Evolutionary conservation across 768 basidiomycete genomes (phyloP).

Genomic region (Melanogaster broomeanus): DNA sequence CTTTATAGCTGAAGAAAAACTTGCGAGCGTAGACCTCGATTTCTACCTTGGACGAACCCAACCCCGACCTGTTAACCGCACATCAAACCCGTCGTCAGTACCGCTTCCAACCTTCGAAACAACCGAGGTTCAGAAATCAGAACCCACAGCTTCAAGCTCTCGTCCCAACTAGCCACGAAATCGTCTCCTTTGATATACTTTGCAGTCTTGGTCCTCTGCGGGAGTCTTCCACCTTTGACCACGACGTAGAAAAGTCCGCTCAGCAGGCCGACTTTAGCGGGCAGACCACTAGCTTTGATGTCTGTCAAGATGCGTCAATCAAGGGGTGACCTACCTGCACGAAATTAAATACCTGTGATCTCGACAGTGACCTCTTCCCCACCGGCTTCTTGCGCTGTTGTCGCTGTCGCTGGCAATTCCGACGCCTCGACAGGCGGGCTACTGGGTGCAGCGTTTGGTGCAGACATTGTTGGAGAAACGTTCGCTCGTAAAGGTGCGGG

Average conservation of each 20-base stretch:
- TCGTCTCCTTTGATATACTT: constrained; percentile 28
- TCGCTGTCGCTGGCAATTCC: not conserved
- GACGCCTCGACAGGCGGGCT: not conserved
- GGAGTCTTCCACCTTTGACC: constrained; percentile 28
- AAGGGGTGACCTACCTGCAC: not conserved
- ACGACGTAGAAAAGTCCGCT: constrained; percentile 28
- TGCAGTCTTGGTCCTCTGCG: constrained; percentile 27
- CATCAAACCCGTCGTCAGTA: not conserved
- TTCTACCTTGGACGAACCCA: constrained; percentile 34
- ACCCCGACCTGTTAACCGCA: constrained; percentile 20
- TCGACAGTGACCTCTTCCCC: constrained; percentile 24
- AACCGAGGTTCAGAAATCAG: not conserved
- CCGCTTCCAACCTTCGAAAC: not conserved
- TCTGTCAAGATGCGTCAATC: constrained; percentile 10
- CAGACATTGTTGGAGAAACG: constrained; percentile 11
- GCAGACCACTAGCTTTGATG: constrained; percentile 36
- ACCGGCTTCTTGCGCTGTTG: constrained; percentile 2
- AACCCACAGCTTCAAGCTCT: constrained; percentile 28
- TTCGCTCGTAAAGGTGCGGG: not conserved
- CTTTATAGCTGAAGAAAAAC: constrained; percentile 34
- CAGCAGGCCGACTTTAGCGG: constrained; percentile 33
- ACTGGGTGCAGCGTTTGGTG: constrained; percentile 5
- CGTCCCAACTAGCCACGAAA: constrained; percentile 30
- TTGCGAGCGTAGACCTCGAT: constrained; percentile 34
- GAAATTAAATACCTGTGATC: constrained; percentile 23